Base-by-base conservation (phyloP, 148 eudicot species). In the Euryodendron excelsum region DNA sequence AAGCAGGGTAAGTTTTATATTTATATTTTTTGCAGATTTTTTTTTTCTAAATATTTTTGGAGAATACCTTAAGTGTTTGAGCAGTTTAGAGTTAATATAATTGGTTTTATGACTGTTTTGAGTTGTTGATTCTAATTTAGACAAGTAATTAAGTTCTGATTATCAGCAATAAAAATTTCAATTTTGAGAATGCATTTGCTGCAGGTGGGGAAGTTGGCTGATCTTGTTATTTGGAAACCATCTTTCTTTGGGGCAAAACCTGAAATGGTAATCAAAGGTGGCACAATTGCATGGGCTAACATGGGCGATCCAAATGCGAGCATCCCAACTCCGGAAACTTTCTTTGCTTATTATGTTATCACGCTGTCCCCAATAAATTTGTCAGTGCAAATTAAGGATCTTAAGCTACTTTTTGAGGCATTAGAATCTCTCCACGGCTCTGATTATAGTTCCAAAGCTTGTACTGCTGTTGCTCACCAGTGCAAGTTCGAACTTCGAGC, bases 261-360 rank as follows among this genome's bases (percentile, higher is more conserved):
- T 61, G 98, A 96, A 86, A 86, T 96, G 81, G 86, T 93, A 77
- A 86, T 96, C 75, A 96, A 96, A 87, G 99, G 98, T 36, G 99
- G 99, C 76, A 90, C 89, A 37, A 91, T 96, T 80, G 99, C 98
- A 55, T 96, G 99, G 99, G 93, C 97, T 74, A 86, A 93, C 81
- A 93, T 96, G 98, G 98, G 99, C 33, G 99, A 96, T 84, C 97
- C 99, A 73, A 96, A 93, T 90, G 99, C 99, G 21, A 96, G 97
- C 88, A 93, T 96, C 83, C 98, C 99, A 74, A 96, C 99, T 71
- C 97, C 99, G 27, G 86, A 95, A 79, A 14, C 6, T 18, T 62
- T 28, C 25, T 17, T 58, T n/a, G 27, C 53, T 27, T 62, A 2
- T 44, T 15, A 41, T 45, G 18, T 44, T 0, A 25, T 69, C 23